Evolutionary conservation across 108 stramenopile genomes (phyloP).

Genomic region (Nitzschia inconspicua): DNA sequence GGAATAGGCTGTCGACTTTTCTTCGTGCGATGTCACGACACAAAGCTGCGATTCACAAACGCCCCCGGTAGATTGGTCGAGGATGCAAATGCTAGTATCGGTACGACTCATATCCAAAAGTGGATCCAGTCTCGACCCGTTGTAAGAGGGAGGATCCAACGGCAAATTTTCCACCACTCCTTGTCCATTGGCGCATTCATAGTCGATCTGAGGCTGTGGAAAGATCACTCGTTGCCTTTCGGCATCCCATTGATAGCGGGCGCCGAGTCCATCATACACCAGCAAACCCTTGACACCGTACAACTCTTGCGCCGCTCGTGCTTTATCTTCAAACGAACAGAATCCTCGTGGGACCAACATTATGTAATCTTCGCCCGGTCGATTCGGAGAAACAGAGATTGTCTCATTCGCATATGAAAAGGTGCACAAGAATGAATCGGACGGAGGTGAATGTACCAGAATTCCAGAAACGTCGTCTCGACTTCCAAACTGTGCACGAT

Average conservation of each 20-base stretch:
- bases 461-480: conserved; percentile 2
- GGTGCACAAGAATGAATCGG: conserved; percentile 7
- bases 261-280: conserved; percentile 55
- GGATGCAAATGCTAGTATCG: conserved; percentile 4
- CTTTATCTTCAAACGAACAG: conserved; percentile 73
- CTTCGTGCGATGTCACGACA: conserved; percentile 7
- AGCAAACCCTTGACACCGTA: conserved; percentile 60
- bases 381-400: too few species aligned
- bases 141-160: conserved; percentile 30
- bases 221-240: conserved; percentile 7
- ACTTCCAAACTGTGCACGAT: conserved; percentile 27
- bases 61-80: background rate
- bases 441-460: conserved; percentile 15
- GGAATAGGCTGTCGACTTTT: conserved; percentile 10
- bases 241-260: conserved; percentile 39
- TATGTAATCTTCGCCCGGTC: conserved; percentile 2
- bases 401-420: too few species aligned
- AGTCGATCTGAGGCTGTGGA: conserved; percentile 11
- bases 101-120: conserved; percentile 11
- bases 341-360: conserved; percentile 60
- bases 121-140: conserved; percentile 11
- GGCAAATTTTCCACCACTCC: conserved; percentile 12
- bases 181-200: conserved; percentile 31
- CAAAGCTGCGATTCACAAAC: conserved; percentile 28
- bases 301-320: conserved; percentile 53